Evolutionary conservation across 2,329 filamentous ascomycete genomes (phyloP).

Genomic region (Pestalotiopsis sp.): DNA sequence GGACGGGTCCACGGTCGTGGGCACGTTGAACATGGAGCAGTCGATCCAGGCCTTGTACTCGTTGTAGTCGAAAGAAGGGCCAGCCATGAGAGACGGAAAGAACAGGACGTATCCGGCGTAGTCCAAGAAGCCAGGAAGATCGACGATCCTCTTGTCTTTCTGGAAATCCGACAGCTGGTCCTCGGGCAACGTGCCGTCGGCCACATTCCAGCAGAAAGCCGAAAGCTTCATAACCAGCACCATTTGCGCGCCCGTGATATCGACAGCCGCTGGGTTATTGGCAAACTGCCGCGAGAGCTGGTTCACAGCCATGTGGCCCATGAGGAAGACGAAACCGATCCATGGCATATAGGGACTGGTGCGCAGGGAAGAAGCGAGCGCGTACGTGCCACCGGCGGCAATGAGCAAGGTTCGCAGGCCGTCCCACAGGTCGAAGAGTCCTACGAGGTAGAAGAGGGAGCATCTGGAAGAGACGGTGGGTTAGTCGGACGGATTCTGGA

Average conservation of each 20-base stretch:
- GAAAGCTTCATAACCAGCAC: slow-evolving; percentile 97
- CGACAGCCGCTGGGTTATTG: slow-evolving; percentile 67
- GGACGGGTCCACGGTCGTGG: slow-evolving; percentile 77
- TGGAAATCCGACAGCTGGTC: slow-evolving; percentile 85
- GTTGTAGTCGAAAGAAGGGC: slow-evolving; percentile 91
- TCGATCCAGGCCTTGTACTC: slow-evolving; percentile 94
- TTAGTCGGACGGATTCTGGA: not conserved
- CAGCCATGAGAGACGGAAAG: slow-evolving; percentile 87
- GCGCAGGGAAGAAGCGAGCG: slow-evolving; percentile 80
- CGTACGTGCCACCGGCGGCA: slow-evolving; percentile 78
- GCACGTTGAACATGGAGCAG: slow-evolving; percentile 90
- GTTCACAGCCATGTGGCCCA: slow-evolving; percentile 92
- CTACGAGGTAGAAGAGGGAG: slow-evolving; percentile 88
- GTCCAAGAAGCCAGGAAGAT: slow-evolving; percentile 77
- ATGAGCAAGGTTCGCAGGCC: slow-evolving; percentile 80
- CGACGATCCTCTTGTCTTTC: slow-evolving; percentile 74
- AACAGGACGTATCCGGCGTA: slow-evolving; percentile 92
- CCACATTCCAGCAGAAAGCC: slow-evolving; percentile 97
- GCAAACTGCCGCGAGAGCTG: slow-evolving; percentile 81
- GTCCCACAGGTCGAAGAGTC: slow-evolving; percentile 89
- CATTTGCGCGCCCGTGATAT: slow-evolving; percentile 97
- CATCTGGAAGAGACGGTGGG: slow-evolving; percentile 49
- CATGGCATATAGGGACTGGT: slow-evolving; percentile 93
- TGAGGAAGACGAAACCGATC: slow-evolving; percentile 90
- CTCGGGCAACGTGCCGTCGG: slow-evolving; percentile 82